Conservation (phyloP, 148 eudicot genomes). For the Pharnaceum exiguum region DNA sequence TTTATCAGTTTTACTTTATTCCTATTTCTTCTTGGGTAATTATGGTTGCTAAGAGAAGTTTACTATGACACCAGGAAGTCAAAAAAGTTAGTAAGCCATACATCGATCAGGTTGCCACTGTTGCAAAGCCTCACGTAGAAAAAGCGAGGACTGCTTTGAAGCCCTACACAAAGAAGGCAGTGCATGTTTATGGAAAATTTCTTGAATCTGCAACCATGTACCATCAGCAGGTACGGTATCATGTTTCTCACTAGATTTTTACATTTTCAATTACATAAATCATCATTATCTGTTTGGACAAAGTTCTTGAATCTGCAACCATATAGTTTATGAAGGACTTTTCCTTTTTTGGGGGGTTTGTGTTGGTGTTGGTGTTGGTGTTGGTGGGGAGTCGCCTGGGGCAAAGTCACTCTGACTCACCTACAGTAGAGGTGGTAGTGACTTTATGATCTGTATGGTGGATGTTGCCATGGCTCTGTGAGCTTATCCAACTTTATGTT, state of each 20-base stretch:
- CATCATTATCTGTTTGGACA: background rate
- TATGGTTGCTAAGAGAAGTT: conserved; percentile 8
- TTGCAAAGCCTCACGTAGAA: conserved; percentile 84
- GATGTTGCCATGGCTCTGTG: too few relatives aligned
- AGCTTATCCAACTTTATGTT: too few relatives aligned
- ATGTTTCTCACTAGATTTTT: background rate
- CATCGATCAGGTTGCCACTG: conserved; percentile 71
- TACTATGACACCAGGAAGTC: conserved; percentile 47
- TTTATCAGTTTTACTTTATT: conserved; percentile 28
- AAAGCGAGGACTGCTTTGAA: conserved; percentile 47
- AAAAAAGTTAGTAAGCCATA: conserved; percentile 73
- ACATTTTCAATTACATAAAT: background rate
- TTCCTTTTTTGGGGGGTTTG: too few relatives aligned
- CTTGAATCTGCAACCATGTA: conserved; percentile 69
- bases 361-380: too few relatives aligned
- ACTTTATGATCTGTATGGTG: too few relatives aligned
- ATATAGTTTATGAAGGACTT: too few relatives aligned
- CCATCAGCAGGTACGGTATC: conserved; percentile 67
- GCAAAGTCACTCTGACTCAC: too few relatives aligned
- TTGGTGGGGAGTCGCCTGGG: too few relatives aligned
- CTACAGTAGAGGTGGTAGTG: too few relatives aligned
- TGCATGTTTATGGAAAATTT: conserved; percentile 62
- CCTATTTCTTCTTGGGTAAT: background rate
- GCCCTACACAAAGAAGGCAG: conserved; percentile 64
- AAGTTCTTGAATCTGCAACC: background rate